A percentile compares a stretch with the other conserved stretches of the same genome.
These are phyloP conservation scores for Globisporangium okanoganense DNA, from an alignment of 352 stramenopile genomes.

Conservation along the genomic window DNA sequence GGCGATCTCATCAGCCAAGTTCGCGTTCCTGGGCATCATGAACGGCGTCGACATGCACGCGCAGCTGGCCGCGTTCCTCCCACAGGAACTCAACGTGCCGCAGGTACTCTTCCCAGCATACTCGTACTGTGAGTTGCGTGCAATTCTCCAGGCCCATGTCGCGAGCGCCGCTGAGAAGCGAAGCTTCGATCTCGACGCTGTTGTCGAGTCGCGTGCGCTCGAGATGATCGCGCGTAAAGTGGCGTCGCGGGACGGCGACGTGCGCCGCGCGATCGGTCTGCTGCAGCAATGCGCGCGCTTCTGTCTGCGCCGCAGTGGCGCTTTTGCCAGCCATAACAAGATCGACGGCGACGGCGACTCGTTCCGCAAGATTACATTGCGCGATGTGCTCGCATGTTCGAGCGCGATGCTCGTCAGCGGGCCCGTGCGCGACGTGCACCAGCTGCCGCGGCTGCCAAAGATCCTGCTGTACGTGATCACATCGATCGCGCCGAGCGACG, in stretches of 20 bases:
- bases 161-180: slow-evolving; percentile 12
- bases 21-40: slow-evolving; percentile 68
- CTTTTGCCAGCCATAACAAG: background rate
- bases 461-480: slow-evolving; percentile 67
- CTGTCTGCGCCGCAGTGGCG: slow-evolving; percentile 22
- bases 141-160: slow-evolving; percentile 46
- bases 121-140: slow-evolving; percentile 36
- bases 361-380: slow-evolving; percentile 24
- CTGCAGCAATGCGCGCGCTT: slow-evolving; percentile 54
- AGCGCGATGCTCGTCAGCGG: slow-evolving; percentile 35
- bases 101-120: slow-evolving; percentile 64
- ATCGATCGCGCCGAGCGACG: slow-evolving; percentile 35
- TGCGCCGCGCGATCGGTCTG: slow-evolving; percentile 51
- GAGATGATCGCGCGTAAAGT: slow-evolving; percentile 70
- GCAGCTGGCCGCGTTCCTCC: slow-evolving; percentile 31
- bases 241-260: slow-evolving; percentile 61
- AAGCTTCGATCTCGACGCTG: background rate
- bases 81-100: slow-evolving; percentile 28
- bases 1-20: slow-evolving; percentile 20
- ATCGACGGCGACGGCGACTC: background rate
- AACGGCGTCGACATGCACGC: slow-evolving; percentile 77
- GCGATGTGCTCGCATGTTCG: slow-evolving; percentile 35
- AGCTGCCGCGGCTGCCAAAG: slow-evolving; percentile 61
- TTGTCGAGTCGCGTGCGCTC: slow-evolving; percentile 45
- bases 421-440: slow-evolving; percentile 48